A percentile compares a stretch with the other conserved stretches of the same genome.
phyloP scores from a whole-genome alignment of 208 protist species.

The Acanthamoeba royreba region DNA sequence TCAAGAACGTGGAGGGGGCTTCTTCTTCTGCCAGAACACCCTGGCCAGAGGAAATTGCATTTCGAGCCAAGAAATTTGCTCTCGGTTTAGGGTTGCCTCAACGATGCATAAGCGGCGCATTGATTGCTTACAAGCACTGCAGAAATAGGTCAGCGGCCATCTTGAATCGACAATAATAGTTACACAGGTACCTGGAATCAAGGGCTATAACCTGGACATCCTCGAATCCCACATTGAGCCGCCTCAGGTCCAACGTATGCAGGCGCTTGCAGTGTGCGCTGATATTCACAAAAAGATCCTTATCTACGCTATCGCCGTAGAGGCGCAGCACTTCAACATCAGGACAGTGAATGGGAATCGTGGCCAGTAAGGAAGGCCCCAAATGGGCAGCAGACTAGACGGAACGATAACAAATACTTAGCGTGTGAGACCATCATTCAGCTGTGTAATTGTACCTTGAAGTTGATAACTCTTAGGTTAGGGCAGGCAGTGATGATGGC shows the following conservation, averaged over 20 bases:
- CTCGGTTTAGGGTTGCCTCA: background rate
- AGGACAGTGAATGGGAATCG: background rate
- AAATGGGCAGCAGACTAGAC: background rate
- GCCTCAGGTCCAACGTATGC: background rate
- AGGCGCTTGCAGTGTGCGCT: background rate
- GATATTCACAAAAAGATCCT: background rate
- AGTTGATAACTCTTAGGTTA: background rate
- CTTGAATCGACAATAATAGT: background rate
- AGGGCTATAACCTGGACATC: background rate
- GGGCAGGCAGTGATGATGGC: background rate
- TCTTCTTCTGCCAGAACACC: background rate
- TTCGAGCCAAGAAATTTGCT: background rate
- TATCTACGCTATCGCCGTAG: background rate
- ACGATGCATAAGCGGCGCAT: background rate
- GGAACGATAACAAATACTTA: background rate
- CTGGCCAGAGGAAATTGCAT: background rate
- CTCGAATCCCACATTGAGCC: background rate
- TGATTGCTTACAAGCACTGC: background rate
- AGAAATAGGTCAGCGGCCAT: background rate
- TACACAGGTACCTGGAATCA: background rate
- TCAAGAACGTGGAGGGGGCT: background rate
- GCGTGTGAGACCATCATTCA: background rate
- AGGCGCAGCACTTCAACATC: background rate
- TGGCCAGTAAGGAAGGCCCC: background rate
- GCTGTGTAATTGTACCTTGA: background rate